Base-by-base conservation (phyloP, 139 green algal genomes). In the Picochlorum sp. region DNA sequence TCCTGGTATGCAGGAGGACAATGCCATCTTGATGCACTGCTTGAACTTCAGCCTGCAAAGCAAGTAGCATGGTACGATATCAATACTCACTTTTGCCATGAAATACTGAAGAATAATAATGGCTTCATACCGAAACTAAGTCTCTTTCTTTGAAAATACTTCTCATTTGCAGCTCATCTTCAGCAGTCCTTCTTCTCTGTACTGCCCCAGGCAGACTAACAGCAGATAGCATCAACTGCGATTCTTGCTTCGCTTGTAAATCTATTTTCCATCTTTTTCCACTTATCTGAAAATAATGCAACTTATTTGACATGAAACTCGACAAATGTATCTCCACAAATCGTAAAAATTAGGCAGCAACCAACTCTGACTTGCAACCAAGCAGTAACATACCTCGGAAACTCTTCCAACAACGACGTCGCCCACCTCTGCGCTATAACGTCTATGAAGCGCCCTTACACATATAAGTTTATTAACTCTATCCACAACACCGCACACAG, bases 101-200 rank as follows among this genome's bases (percentile, higher is more conserved):
- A 0, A 20, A 57, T 37, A 55, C 14, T 26, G 26, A 16, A 47
- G n/a, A 16, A 29, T 7, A 16, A 18, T 50, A 9, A 7, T 33
- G 33, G 10, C 41, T 58, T 10, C 78, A 79, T 61, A 84, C 79
- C 31, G 73, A 86, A 55, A 96, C 79, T 6, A 95, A 62, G 35
- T 95, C 88, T 2, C 75, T 80, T 64, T 96, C 88, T 22, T 64
- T 26, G 53, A 89, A 93, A 20, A 94, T 64, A 2, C 24, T 25
- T 13, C 88, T 75, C 88, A 96, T 96, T 60, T 84, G 83, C 8
- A 91, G 79, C 70, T 94, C 88, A 64, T 96, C 88, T 57, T 94
- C 88, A 13, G 77, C 78, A 33, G 85, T 96, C 3, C 85, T 69
- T 9, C 88, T 69, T 12, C 88, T 64, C 74, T 87, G 69, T 25